These are phyloP conservation scores for Byssochlamys sp. DNA, from an alignment of 2,329 filamentous ascomycete genomes.

Conservation along the genomic window DNA sequence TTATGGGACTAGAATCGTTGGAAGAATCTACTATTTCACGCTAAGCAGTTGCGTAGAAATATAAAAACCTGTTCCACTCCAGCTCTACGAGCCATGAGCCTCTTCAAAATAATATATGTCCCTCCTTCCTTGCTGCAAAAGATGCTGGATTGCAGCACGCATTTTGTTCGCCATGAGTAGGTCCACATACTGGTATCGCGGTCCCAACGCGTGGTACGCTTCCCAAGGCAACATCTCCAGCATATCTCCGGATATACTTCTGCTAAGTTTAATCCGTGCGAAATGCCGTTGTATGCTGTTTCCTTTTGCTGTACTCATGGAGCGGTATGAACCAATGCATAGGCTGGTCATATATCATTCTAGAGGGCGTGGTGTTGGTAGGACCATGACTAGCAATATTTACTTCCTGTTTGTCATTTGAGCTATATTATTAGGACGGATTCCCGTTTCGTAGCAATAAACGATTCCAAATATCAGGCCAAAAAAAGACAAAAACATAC, in stretches of 20 bases:
- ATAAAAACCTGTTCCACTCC: not conserved
- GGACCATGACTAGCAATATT: too few species aligned
- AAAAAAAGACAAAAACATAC: too few species aligned
- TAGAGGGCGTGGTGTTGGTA: too few species aligned
- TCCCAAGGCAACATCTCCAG: not conserved
- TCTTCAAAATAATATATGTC: not conserved
- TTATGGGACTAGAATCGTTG: too few species aligned
- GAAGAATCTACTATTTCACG: not conserved
- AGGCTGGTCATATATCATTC: too few species aligned
- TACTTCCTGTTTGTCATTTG: too few species aligned
- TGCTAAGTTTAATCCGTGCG: not conserved
- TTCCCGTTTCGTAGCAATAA: not conserved
- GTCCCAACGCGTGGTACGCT: not conserved
- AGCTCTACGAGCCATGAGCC: not conserved
- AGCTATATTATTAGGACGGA: conserved; percentile 1
- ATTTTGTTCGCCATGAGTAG: not conserved
- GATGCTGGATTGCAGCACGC: not conserved
- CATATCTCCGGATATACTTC: not conserved
- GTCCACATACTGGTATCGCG: not conserved
- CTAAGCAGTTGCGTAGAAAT: not conserved
- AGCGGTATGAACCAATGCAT: too few species aligned
- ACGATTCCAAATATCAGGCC: too few species aligned
- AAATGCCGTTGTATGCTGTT: too few species aligned
- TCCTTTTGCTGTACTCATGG: too few species aligned
- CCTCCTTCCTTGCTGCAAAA: not conserved